Evolutionary conservation across 164 flowering plant species (phyloP).

Genomic region (Berberis thunbergii): DNA sequence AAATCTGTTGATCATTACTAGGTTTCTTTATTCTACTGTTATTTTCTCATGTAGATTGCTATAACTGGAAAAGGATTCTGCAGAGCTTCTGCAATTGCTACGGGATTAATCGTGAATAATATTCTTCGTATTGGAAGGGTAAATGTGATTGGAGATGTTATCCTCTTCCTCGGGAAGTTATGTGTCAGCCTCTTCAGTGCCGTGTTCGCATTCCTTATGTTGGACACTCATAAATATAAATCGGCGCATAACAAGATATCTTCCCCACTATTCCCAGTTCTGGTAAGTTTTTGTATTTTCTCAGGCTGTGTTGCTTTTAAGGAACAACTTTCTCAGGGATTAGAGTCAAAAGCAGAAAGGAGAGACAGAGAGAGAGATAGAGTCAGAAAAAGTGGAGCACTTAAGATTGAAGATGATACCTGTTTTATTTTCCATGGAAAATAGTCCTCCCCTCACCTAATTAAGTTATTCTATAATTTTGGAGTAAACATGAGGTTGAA

Average conservation of each 20-base stretch:
- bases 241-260: constrained; percentile 84
- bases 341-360: too few species aligned
- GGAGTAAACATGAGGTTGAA: too few species aligned
- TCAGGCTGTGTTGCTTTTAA: neutral
- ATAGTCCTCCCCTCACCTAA: too few species aligned
- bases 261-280: constrained; percentile 84
- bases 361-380: too few species aligned
- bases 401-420: too few species aligned
- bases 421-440: too few species aligned
- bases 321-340: too few species aligned
- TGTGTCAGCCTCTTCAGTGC: constrained; percentile 91
- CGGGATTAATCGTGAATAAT: constrained; percentile 79
- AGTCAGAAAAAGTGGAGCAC: too few species aligned
- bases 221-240: constrained; percentile 74
- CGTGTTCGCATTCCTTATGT: constrained; percentile 86
- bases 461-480: too few species aligned
- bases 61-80: constrained; percentile 90
- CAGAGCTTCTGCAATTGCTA: constrained; percentile 77
- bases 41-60: constrained; percentile 57
- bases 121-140: constrained; percentile 85
- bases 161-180: constrained; percentile 85
- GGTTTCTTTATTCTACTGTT: neutral
- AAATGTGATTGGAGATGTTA: constrained; percentile 92
- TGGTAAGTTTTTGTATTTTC: constrained; percentile 38
- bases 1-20: neutral